Percentiles rank a stretch among this genome's conserved stretches.
Conservation (phyloP, 2,329 filamentous ascomycete genomes). For the Sclerotinia nivalis region DNA sequence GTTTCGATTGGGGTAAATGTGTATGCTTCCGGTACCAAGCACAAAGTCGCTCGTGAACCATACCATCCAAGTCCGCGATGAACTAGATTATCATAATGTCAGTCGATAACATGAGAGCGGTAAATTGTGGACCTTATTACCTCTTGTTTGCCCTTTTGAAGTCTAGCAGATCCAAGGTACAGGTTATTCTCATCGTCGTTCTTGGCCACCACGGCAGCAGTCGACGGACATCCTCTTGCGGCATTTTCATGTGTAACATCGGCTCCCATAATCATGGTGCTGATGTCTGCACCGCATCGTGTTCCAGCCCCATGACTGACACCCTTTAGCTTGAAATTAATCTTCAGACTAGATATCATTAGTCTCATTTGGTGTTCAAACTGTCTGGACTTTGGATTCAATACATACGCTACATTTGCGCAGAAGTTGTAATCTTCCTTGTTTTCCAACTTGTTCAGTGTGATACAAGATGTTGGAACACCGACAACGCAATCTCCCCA, state of each 20-base stretch:
- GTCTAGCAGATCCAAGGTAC: slow-evolving; percentile 3
- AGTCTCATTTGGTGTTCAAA: not conserved
- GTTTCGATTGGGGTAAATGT: too few species aligned
- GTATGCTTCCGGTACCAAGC: not conserved
- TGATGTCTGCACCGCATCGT: not conserved
- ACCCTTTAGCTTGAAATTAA: not conserved
- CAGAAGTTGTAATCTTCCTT: not conserved
- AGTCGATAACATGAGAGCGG: not conserved
- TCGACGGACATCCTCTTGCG: not conserved
- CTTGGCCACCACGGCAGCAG: not conserved
- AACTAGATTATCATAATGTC: not conserved
- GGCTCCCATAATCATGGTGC: not conserved
- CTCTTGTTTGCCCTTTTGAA: slow-evolving; percentile 7
- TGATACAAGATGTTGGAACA: not conserved
- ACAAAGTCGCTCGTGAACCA: not conserved
- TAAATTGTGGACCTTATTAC: not conserved
- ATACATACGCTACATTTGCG: not conserved
- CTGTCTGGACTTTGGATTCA: not conserved
- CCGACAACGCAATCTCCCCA: not conserved
- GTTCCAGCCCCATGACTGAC: not conserved
- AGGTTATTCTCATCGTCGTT: not conserved
- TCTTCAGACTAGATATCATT: not conserved
- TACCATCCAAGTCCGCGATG: not conserved
- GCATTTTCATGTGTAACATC: slow-evolving; percentile 1
- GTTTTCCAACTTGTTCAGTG: too few species aligned